A percentile compares a stretch with the other conserved stretches of the same genome.
phyloP scores from a whole-genome alignment of 768 basidiomycete genomes.

The Hemileccinum rubropunctum region DNA sequence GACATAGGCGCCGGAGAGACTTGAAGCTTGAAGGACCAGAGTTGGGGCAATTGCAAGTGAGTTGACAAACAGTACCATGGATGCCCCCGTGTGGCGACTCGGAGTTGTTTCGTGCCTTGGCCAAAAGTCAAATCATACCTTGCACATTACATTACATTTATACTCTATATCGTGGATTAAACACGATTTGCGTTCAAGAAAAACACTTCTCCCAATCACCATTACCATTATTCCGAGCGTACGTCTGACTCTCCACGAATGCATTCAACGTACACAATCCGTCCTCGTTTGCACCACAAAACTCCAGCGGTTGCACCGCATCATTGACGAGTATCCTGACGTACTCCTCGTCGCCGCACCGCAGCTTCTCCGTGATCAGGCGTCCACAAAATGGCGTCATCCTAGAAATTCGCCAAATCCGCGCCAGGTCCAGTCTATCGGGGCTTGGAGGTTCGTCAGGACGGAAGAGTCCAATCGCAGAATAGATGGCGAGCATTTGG shows the following conservation, averaged over 20 bases:
- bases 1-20: too few species aligned
- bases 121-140: too few species aligned
- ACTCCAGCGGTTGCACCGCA: conserved; percentile 54
- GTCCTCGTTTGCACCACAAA: conserved; percentile 49
- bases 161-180: too few species aligned
- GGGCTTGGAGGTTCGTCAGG: conserved; percentile 22
- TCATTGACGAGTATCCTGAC: conserved; percentile 77
- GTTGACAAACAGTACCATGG: too few species aligned
- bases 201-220: conserved; percentile 49
- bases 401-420: conserved; percentile 50
- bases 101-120: too few species aligned
- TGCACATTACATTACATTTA: too few species aligned
- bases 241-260: conserved; percentile 70
- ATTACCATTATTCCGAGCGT: conserved; percentile 60
- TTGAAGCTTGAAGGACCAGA: too few species aligned
- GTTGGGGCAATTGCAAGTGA: too few species aligned
- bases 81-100: too few species aligned
- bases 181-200: too few species aligned
- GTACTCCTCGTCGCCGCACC: conserved; percentile 43
- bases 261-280: conserved; percentile 60
- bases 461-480: conserved; percentile 50
- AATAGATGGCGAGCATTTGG: conserved; percentile 71
- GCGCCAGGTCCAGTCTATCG: conserved; percentile 10
- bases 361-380: conserved; percentile 68
- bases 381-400: conserved; percentile 72